Evolutionary conservation across 768 basidiomycete genomes (phyloP).

Genomic region (Pholiota molesta): DNA sequence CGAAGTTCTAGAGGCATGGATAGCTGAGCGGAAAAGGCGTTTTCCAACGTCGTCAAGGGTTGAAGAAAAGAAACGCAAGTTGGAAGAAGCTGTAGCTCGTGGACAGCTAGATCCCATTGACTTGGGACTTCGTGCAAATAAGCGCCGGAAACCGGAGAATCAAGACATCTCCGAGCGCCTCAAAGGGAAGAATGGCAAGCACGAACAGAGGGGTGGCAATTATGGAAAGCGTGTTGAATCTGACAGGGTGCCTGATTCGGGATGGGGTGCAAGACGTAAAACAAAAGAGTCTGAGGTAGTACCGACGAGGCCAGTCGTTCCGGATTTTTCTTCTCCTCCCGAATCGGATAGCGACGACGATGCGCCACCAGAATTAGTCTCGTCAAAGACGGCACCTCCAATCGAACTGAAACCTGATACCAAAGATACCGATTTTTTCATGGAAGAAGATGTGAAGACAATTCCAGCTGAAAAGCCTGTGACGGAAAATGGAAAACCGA

Average conservation of each 20-base stretch:
- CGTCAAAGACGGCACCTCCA: constrained; percentile 45
- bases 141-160: constrained; percentile 21
- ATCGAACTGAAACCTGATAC: neutral
- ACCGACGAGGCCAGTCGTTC: neutral
- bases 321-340: neutral
- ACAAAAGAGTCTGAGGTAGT: neutral
- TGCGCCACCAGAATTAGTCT: constrained; percentile 58
- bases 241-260: constrained; percentile 12
- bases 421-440: neutral
- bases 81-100: constrained; percentile 77
- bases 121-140: constrained; percentile 45
- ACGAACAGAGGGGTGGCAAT: constrained; percentile 1
- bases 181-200: constrained; percentile 1
- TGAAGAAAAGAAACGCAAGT: constrained; percentile 80
- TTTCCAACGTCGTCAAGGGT: constrained; percentile 77
- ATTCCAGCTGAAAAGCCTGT: constrained; percentile 1
- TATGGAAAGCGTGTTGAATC: neutral
- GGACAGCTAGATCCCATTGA: constrained; percentile 69
- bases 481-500: constrained; percentile 25
- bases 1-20: constrained; percentile 83
- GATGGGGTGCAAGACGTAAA: constrained; percentile 10
- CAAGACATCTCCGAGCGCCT: neutral
- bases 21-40: constrained; percentile 83
- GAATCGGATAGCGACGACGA: constrained; percentile 33
- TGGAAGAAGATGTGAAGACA: neutral